Evolutionary conservation across 768 basidiomycete species (phyloP).

Genomic region (Floccularia luteovirens): DNA sequence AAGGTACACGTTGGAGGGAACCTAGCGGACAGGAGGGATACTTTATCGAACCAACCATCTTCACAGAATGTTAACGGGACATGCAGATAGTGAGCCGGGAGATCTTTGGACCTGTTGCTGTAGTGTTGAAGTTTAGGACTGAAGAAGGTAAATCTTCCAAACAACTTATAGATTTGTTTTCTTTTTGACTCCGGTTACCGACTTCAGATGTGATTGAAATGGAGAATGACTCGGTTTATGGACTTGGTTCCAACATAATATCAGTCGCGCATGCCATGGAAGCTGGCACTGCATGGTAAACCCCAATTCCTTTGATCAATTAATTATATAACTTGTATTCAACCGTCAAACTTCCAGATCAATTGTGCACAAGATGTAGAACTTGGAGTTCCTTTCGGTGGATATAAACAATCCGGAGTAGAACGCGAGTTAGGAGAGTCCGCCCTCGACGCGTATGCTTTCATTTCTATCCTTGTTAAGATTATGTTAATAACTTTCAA

Average conservation of each 20-base stretch:
- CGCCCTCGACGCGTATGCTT: conserved; percentile 15
- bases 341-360: conserved; percentile 8
- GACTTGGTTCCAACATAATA: conserved; percentile 70
- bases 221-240: conserved; percentile 77
- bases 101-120: conserved; percentile 74
- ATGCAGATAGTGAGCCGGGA: conserved; percentile 67
- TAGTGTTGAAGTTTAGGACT: conserved; percentile 61
- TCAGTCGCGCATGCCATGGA: conserved; percentile 55
- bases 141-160: conserved; percentile 26
- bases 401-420: conserved; percentile 18
- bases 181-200: neutral
- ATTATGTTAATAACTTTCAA: too few species aligned
- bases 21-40: conserved; percentile 55
- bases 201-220: conserved; percentile 35
- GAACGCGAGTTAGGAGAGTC: conserved; percentile 18
- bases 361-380: conserved; percentile 11
- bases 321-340: neutral
- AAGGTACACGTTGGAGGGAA: conserved; percentile 54
- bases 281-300: conserved; percentile 58
- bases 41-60: conserved; percentile 66
- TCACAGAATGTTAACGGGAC: conserved; percentile 50
- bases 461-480: neutral
- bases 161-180: too few species aligned
- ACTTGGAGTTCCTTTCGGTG: conserved; percentile 15
- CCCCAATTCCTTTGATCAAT: conserved; percentile 4